phyloP scores from a whole-genome alignment of 192 early-diverging fungal species.

The Rhizoclosmatium globosum region DNA sequence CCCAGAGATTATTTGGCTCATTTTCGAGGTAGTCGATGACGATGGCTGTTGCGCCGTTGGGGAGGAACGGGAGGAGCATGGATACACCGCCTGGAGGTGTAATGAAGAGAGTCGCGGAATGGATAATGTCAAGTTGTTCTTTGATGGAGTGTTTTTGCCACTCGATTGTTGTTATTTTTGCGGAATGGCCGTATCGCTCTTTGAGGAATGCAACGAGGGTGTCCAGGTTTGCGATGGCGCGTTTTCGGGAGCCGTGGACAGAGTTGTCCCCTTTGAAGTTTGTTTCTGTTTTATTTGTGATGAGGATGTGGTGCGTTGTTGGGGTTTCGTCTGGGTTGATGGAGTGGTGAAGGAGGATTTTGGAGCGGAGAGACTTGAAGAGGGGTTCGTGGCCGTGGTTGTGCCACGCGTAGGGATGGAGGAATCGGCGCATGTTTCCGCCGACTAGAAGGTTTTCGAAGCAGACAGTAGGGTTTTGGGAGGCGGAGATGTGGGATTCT shows the following conservation, averaged over 20 bases:
- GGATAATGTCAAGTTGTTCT: slow-evolving; percentile 38
- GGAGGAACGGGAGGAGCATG: slow-evolving; percentile 46
- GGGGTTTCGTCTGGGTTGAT: slow-evolving; percentile 31
- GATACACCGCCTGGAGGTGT: slow-evolving; percentile 42
- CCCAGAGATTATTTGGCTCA: slow-evolving; percentile 21
- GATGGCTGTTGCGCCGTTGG: slow-evolving; percentile 38
- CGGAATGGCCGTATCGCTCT: slow-evolving; percentile 4
- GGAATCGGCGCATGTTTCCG: slow-evolving; percentile 34
- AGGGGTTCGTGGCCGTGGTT: slow-evolving; percentile 44
- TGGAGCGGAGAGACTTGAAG: slow-evolving; percentile 20
- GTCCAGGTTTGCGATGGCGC: slow-evolving; percentile 38
- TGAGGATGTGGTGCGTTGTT: slow-evolving; percentile 37
- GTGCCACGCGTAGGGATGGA: slow-evolving; percentile 9
- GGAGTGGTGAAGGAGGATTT: slow-evolving; percentile 28
- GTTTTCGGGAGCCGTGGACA: slow-evolving; percentile 22
- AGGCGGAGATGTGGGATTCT: background rate
- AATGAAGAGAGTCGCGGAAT: slow-evolving; percentile 25
- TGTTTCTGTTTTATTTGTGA: slow-evolving; percentile 40
- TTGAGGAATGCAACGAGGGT: slow-evolving; percentile 12
- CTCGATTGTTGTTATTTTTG: slow-evolving; percentile 17
- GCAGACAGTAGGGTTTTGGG: slow-evolving; percentile 17
- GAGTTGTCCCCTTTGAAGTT: slow-evolving; percentile 18
- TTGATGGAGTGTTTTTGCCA: slow-evolving; percentile 18
- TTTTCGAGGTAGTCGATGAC: slow-evolving; percentile 44
- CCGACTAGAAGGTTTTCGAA: slow-evolving; percentile 39